Base-by-base conservation (phyloP, 2,329 filamentous ascomycete species). In the Capronia coronata region DNA sequence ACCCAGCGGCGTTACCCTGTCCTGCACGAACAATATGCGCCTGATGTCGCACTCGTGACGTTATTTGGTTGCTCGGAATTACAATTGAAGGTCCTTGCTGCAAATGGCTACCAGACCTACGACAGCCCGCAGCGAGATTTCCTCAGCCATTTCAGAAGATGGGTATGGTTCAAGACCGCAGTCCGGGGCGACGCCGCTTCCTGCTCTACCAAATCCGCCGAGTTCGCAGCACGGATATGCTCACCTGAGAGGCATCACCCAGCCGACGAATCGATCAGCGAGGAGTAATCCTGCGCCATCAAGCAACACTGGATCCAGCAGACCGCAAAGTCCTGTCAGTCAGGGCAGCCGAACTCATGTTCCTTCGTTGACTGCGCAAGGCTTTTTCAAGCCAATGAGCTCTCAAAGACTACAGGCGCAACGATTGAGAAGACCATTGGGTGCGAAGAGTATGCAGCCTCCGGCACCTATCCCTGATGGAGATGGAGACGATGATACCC, bases 301-400 rank as follows among this genome's bases (percentile, higher is more conserved):
- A 43, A 66, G 69, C 48, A 67, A 70, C 11, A 68, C 67, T 48
- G 65, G 72, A n/a, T 57, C 57, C 23, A 72, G 75, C 66, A 64
- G 80, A 68, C 58, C 76, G 76, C 68, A 65, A 42, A 74, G 70
- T 50, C 57, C 84, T 74, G 46, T 76, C 13, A 91, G 83, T 58
- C 76, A 86, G 35, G 75, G 84, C 39, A 89, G 84, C 64, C 80
- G 84, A 63, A 93, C 87, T 35, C 93, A 98, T 73, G 89, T 94
- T 16, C 90, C 93, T 1, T 89, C 86, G 1, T 73, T 98, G 46
- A 84, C 88, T 2, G 89, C 88, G 13, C 86, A 91, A 63, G 91
- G 87, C 46, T 97, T 98, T 71, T 95, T 94, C 65, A 85, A 84
- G 18, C 93, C 93, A 32, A 94, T 98, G 88, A 97, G 90, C 70